A percentile compares a stretch with the other conserved stretches of the same genome.
Evolutionary conservation across 2,329 filamentous ascomycete species (phyloP).

Genomic region (Verticillium alfalfae): DNA sequence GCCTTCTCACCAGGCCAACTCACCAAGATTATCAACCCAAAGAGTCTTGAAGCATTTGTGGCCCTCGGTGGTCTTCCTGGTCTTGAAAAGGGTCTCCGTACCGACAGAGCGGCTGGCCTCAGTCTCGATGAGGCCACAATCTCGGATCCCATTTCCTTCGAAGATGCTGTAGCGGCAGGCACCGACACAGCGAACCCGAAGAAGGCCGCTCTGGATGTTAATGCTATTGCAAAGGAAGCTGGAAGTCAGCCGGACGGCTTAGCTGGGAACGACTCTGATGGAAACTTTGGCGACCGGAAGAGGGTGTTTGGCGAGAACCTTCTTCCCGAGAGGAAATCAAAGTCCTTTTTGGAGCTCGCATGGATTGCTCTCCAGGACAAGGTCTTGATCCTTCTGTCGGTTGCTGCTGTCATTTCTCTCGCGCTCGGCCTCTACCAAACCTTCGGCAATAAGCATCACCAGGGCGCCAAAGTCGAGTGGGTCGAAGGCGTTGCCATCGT

Average conservation of each 20-base stretch:
- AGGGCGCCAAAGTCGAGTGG: slow-evolving; percentile 62
- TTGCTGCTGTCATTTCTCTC: slow-evolving; percentile 66
- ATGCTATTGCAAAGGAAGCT: slow-evolving; percentile 4
- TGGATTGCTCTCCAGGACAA: slow-evolving; percentile 84
- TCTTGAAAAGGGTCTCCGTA: slow-evolving; percentile 43
- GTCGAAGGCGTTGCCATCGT: slow-evolving; percentile 78
- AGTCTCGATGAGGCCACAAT: slow-evolving; percentile 43
- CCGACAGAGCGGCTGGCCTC: slow-evolving; percentile 40
- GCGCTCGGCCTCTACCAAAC: slow-evolving; percentile 71
- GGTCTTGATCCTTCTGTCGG: slow-evolving; percentile 65
- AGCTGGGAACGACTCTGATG: slow-evolving; percentile 2
- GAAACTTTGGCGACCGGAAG: slow-evolving; percentile 41
- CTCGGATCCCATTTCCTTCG: slow-evolving; percentile 37
- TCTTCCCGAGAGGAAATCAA: slow-evolving; percentile 62
- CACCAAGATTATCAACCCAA: slow-evolving; percentile 46
- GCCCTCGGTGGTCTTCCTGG: slow-evolving; percentile 49
- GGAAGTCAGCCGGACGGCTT: neutral
- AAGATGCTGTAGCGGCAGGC: slow-evolving; percentile 39
- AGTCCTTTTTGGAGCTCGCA: slow-evolving; percentile 62
- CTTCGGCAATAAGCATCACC: slow-evolving; percentile 45
- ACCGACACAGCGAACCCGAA: slow-evolving; percentile 17
- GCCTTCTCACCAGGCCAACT: slow-evolving; percentile 49
- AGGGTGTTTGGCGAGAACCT: slow-evolving; percentile 57
- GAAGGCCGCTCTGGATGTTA: slow-evolving; percentile 5
- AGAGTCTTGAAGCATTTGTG: slow-evolving; percentile 40